Conservation (phyloP, 2,329 filamentous ascomycete genomes). For the Tolypocladium endophyticum region DNA sequence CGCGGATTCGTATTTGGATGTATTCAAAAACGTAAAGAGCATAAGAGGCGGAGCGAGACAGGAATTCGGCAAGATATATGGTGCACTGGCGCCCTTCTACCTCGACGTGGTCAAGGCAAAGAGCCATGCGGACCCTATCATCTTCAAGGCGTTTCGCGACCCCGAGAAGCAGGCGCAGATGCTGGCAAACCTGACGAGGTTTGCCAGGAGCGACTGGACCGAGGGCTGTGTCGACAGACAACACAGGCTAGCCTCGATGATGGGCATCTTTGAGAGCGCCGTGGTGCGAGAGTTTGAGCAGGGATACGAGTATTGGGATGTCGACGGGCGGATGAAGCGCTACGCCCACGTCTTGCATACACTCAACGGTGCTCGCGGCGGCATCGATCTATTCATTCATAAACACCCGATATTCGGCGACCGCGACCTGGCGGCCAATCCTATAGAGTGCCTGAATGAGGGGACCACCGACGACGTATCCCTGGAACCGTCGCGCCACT, state of each 20-base stretch:
- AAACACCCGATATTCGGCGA: slow-evolving; percentile 78
- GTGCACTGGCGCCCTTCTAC: slow-evolving; percentile 82
- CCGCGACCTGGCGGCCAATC: slow-evolving; percentile 53
- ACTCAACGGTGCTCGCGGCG: slow-evolving; percentile 70
- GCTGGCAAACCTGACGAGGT: slow-evolving; percentile 68
- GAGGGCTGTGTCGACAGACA: slow-evolving; percentile 62
- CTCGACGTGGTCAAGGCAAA: slow-evolving; percentile 63
- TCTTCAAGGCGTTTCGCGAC: slow-evolving; percentile 80
- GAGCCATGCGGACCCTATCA: slow-evolving; percentile 66
- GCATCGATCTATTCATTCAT: slow-evolving; percentile 76
- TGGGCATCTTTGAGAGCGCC: slow-evolving; percentile 78
- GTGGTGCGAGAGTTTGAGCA: slow-evolving; percentile 88
- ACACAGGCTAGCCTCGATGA: slow-evolving; percentile 63
- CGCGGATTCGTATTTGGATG: slow-evolving; percentile 53
- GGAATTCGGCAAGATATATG: slow-evolving; percentile 86
- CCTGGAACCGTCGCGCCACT: slow-evolving; percentile 68
- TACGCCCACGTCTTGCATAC: slow-evolving; percentile 79
- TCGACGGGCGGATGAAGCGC: slow-evolving; percentile 77
- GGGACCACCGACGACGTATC: slow-evolving; percentile 56
- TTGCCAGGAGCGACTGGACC: slow-evolving; percentile 71
- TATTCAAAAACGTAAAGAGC: slow-evolving; percentile 63
- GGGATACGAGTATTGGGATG: slow-evolving; percentile 79
- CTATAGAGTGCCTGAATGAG: slow-evolving; percentile 72
- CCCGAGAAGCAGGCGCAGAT: slow-evolving; percentile 88
- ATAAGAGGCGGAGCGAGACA: slow-evolving; percentile 75